These are phyloP conservation scores for Brassica rapa DNA, from an alignment of 345 rosid genomes.

Conservation along the genomic window DNA sequence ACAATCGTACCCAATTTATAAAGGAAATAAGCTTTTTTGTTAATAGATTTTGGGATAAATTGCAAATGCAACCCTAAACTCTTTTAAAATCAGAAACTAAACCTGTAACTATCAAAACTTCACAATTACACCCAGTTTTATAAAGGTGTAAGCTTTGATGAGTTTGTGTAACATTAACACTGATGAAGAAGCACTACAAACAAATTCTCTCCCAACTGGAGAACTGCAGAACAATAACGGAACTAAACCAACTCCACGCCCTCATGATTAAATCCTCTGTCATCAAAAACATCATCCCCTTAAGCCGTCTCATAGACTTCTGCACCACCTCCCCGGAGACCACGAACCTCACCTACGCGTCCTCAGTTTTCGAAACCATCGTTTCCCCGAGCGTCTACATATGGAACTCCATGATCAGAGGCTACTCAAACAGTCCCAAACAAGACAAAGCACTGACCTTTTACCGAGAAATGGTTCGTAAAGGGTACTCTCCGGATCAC, in stretches of 20 bases:
- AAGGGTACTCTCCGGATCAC: conserved; percentile 35
- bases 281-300: conserved; percentile 38
- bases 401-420: conserved; percentile 51
- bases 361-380: conserved; percentile 31
- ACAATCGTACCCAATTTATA: too few relatives aligned
- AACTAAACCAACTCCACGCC: conserved; percentile 42
- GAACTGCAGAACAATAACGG: conserved; percentile 36
- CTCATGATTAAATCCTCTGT: conserved; percentile 42
- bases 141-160: conserved; percentile 8
- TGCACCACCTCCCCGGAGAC: conserved; percentile 28
- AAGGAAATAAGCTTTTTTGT: background rate
- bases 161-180: background rate
- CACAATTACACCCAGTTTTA: background rate
- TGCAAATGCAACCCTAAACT: background rate
- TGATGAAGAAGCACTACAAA: conserved; percentile 38
- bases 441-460: conserved; percentile 33
- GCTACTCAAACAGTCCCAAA: conserved; percentile 32
- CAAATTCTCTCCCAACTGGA: conserved; percentile 34
- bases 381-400: conserved; percentile 39
- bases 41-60: background rate
- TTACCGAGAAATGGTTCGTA: conserved; percentile 38
- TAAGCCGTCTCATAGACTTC: conserved; percentile 40
- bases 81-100: background rate
- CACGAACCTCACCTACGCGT: conserved; percentile 33
- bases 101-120: background rate